phyloP scores from a whole-genome alignment of 495 filamentous ascomycete genomes.

The Penicillium simplicissimum region DNA sequence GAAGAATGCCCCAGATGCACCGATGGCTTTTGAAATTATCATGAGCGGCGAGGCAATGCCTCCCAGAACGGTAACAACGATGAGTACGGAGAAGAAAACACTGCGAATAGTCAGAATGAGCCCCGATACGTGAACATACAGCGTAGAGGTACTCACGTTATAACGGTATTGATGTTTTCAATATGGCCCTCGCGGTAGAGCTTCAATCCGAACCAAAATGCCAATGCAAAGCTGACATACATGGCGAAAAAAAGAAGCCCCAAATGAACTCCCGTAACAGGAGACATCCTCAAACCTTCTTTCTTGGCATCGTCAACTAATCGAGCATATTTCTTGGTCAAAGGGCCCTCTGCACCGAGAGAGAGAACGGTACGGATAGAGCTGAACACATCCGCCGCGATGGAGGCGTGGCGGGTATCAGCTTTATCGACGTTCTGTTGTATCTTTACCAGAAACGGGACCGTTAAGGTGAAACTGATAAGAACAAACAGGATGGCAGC shows the following conservation, averaged over 20 bases:
- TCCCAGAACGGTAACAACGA: neutral
- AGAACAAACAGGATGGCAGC: neutral
- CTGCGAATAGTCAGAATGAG: neutral
- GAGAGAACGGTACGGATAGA: neutral
- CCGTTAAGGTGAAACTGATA: neutral
- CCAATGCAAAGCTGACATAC: neutral
- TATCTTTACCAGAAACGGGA: neutral
- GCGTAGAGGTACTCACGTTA: neutral
- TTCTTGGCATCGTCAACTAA: neutral
- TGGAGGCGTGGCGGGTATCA: neutral
- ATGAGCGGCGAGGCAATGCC: neutral
- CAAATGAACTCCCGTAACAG: neutral
- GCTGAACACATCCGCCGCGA: neutral
- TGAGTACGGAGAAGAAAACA: neutral
- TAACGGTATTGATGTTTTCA: neutral
- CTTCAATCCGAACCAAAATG: neutral
- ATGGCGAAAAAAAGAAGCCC: neutral
- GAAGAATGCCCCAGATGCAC: neutral
- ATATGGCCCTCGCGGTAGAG: neutral
- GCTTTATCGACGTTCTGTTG: neutral
- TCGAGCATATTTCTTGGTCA: neutral
- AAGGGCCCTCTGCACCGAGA: neutral
- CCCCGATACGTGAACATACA: neutral
- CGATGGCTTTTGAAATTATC: neutral
- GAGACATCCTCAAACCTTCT: neutral